A percentile compares a stretch with the other conserved stretches of the same genome.
These are phyloP conservation scores for Nannochloris sp. DNA, from an alignment of 139 green algal genomes.

Conservation along the genomic window DNA sequence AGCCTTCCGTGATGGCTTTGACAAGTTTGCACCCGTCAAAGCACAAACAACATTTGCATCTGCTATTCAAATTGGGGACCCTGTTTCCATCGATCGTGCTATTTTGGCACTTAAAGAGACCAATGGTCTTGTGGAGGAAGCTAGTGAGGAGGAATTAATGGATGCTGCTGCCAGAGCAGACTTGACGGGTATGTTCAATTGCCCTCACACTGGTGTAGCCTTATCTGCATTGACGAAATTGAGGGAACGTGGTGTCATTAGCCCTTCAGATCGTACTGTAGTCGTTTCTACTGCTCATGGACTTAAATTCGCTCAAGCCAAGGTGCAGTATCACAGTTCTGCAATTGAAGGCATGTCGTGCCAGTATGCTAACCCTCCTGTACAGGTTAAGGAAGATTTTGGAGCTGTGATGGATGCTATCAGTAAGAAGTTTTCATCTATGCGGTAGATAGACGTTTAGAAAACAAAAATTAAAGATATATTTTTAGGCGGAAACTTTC, in stretches of 20 bases:
- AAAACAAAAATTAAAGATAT: too few species aligned
- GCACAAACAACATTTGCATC: slow-evolving; percentile 92
- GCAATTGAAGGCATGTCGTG: slow-evolving; percentile 65
- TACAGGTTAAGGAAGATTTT: slow-evolving; percentile 84
- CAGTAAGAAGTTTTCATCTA: slow-evolving; percentile 34
- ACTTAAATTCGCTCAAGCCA: slow-evolving; percentile 96
- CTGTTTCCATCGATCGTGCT: slow-evolving; percentile 96
- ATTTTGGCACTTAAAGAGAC: slow-evolving; percentile 86
- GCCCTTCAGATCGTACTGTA: slow-evolving; percentile 81
- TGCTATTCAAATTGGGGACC: slow-evolving; percentile 98
- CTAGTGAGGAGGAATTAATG: slow-evolving; percentile 98
- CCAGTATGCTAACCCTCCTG: slow-evolving; percentile 89
- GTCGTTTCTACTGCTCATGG: slow-evolving; percentile 96
- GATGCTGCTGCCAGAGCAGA: slow-evolving; percentile 93
- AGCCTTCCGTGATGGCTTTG: slow-evolving; percentile 68
- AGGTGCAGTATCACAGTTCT: slow-evolving; percentile 92
- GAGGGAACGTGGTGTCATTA: slow-evolving; percentile 77
- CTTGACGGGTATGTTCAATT: slow-evolving; percentile 83
- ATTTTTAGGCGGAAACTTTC: too few species aligned
- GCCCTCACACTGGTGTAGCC: slow-evolving; percentile 70
- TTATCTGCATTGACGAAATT: slow-evolving; percentile 95
- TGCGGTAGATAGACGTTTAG: too few species aligned
- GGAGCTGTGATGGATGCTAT: slow-evolving; percentile 93
- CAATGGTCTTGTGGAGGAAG: slow-evolving; percentile 97
- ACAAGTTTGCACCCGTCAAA: slow-evolving; percentile 85